These are phyloP conservation scores for Stachybotrys elegans DNA, from an alignment of 2,329 filamentous ascomycete genomes.

Conservation along the genomic window DNA sequence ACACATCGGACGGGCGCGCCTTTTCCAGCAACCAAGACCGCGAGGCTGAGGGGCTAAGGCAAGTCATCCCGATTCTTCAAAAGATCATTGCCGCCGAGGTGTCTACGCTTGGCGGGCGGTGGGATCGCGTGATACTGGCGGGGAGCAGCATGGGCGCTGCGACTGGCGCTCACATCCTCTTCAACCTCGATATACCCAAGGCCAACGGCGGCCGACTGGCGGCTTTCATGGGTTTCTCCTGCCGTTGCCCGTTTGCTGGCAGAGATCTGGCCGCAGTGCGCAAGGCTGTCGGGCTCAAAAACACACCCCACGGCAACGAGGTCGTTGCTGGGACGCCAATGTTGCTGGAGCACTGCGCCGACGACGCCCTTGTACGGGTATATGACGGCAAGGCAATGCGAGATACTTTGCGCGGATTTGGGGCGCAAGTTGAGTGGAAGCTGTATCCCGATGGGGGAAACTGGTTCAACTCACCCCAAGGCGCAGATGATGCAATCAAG, in stretches of 20 bases:
- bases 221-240: slow-evolving; percentile 34
- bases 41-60: slow-evolving; percentile 34
- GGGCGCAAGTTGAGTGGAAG: slow-evolving; percentile 33
- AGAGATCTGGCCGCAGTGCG: slow-evolving; percentile 24
- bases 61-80: slow-evolving; percentile 28
- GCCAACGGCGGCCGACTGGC: slow-evolving; percentile 11
- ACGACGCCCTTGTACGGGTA: slow-evolving; percentile 37
- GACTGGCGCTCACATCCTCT: slow-evolving; percentile 30
- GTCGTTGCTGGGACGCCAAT: slow-evolving; percentile 35
- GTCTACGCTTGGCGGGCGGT: slow-evolving; percentile 25
- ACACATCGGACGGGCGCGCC: slow-evolving; percentile 38
- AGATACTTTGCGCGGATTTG: slow-evolving; percentile 30
- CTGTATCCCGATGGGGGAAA: slow-evolving; percentile 38
- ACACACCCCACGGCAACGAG: slow-evolving; percentile 17
- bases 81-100: slow-evolving; percentile 30
- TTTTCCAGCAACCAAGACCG: slow-evolving; percentile 35
- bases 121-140: slow-evolving; percentile 34
- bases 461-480: slow-evolving; percentile 39
- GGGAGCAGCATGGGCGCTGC: slow-evolving; percentile 43
- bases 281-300: slow-evolving; percentile 21
- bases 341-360: slow-evolving; percentile 38
- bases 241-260: slow-evolving; percentile 29
- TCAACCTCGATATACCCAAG: slow-evolving; percentile 25
- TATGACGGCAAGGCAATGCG: slow-evolving; percentile 30
- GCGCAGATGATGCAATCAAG: slow-evolving; percentile 34